Conservation (phyloP, 2,329 filamentous ascomycete genomes). For the Ilyonectria mors-panacis region DNA sequence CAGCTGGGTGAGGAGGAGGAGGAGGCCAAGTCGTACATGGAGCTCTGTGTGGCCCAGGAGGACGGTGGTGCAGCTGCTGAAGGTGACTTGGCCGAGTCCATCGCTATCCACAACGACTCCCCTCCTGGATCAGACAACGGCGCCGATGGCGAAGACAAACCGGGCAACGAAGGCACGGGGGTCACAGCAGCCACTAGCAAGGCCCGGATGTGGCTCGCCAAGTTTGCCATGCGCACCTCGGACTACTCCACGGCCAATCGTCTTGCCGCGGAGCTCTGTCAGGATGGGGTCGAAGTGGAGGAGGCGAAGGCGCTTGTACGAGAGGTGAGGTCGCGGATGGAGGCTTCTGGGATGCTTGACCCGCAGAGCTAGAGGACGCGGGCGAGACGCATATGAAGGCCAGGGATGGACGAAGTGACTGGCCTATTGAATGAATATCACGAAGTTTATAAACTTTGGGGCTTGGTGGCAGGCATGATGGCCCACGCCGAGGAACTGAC, state of each 20-base stretch:
- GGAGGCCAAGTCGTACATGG: conserved; percentile 94
- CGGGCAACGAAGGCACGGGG: conserved; percentile 74
- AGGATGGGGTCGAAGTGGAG: conserved; percentile 96
- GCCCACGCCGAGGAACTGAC: neutral
- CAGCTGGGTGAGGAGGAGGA: conserved; percentile 80
- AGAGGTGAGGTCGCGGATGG: conserved; percentile 85
- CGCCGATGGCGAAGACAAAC: conserved; percentile 52
- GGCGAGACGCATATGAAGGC: conserved; percentile 25
- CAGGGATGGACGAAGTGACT: too few species aligned
- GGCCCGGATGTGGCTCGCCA: conserved; percentile 93
- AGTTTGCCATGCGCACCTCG: conserved; percentile 80
- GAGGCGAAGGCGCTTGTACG: conserved; percentile 94
- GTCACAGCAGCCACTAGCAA: conserved; percentile 94
- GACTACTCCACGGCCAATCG: conserved; percentile 85
- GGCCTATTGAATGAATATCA: conserved; percentile 20
- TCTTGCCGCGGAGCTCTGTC: conserved; percentile 90
- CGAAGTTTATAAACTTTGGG: conserved; percentile 22
- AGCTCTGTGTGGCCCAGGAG: conserved; percentile 93
- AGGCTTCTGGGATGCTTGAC: conserved; percentile 59
- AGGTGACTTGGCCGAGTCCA: conserved; percentile 62
- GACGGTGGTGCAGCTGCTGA: conserved; percentile 73
- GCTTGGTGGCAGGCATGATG: neutral
- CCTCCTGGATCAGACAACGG: conserved; percentile 57
- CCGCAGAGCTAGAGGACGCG: conserved; percentile 40
- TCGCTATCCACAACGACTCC: conserved; percentile 71